Evolutionary conservation across 1,284 basidiomycete genomes (phyloP), one percentile per base, ranked within the genome.

Genomic region (Cryptococcus sp.): DNA sequence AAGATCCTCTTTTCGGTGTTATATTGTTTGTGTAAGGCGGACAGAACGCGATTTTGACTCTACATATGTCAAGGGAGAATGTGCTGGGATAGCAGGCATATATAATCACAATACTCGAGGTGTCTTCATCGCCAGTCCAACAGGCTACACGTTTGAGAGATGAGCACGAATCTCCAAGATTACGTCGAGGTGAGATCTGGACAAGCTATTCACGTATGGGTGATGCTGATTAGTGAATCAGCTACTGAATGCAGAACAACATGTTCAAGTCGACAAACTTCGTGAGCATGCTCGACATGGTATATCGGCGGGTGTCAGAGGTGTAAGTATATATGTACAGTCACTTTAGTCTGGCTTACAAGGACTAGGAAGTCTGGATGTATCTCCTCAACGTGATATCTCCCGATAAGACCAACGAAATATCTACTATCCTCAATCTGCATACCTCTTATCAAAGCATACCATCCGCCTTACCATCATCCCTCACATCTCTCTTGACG

Each of bases 161-260:
- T 74, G 72, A 65, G 68, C 53, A 70, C 67, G 5, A 69, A 71
- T 48, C 43, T 71, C 5, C 69, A 72, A 44, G 72, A 74, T 53
- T 70, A 63, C 57, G 59, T 70, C 50, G 68, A 70, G 61, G 67
- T 70, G 53, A 47, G 62, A 53, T 6, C 2, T 23, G 23, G 23
- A 23, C 23, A 2, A 23, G 23, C 23, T 23, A 23, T 23, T 23
- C 23, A 23, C 23, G 23, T 23, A 23, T 23, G 23, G 23, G 2
- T 23, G 23, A 60, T 54, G 47, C 49, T 37, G 14, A 31, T 30
- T 14, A 7, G 47, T 43, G 37, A 4, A 50, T 36, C 8, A 76
- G 67, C 66, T 76, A 15, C 59, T 76, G 30, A 72, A 71, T 38
- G 73, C 73, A 33, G 74, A 75, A 56, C 74, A 76, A 55, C 67